Evolutionary conservation across 345 rosid genomes (phyloP), one percentile per base, ranked within the genome.

Genomic region (Dipteronia sinensis): DNA sequence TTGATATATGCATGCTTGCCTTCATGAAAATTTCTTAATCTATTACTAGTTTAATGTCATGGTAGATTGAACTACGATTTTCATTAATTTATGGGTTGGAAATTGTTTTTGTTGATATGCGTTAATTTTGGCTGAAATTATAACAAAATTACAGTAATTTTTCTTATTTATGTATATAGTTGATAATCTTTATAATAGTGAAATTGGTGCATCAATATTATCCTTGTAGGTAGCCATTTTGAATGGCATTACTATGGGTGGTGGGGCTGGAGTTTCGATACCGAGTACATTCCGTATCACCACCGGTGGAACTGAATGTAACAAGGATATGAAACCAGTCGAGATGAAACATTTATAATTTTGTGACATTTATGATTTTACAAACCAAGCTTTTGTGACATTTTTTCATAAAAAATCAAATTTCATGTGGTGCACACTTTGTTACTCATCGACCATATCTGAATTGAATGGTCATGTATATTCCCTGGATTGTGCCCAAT

Each of bases 161-260:
- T 11, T 68, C 22, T 73, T 4, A 34, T 10, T 67, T 67, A n/a
- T 19, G 71, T 19, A n/a, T 44, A n/a, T 19, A 10, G 2, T n/a
- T 68, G 55, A 6, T 42, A 46, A 68, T 15, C 31, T 10, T 2
- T 68, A n/a, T n/a, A n/a, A 20, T 44, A 62, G 12, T 76, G 27
- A 29, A 25, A 46, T 38, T 55, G 17, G 49, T 67, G 73, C 9
- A 20, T 55, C 49, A 17, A 34, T 17, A 40, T 70, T 68, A 69
- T 81, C 77, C 47, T 61, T 83, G 56, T 75, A 92, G 96, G 96
- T 93, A 82, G 97, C 98, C 51, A 77, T 94, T 71, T 83, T 96
- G 86, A 81, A 96, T 74, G 99, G 98, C 74, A 86, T 89, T 80
- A 94, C 97, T 42, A 94, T 96, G 98, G 98, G 97, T 67, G 99